Percentiles rank a stretch among this genome's conserved stretches.
phyloP scores from a whole-genome alignment of 768 basidiomycete species.

The Lenzites betulinus region DNA sequence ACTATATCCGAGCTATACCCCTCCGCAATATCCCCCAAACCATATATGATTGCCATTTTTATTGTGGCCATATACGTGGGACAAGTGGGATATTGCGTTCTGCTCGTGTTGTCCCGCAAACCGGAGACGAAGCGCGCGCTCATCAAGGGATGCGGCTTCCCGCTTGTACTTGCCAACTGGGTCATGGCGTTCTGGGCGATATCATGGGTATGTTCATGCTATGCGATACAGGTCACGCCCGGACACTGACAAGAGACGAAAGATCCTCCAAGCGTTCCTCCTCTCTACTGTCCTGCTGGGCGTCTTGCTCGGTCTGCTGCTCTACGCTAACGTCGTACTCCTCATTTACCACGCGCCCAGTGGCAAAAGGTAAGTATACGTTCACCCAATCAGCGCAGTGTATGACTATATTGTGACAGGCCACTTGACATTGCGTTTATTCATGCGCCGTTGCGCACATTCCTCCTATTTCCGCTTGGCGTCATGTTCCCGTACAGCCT shows the following conservation, averaged over 20 bases:
- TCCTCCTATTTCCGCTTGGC: slow-evolving; percentile 50
- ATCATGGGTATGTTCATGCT: slow-evolving; percentile 56
- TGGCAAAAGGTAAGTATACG: slow-evolving; percentile 33
- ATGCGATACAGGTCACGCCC: no score
- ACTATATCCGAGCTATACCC: slow-evolving; percentile 56
- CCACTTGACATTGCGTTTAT: slow-evolving; percentile 83
- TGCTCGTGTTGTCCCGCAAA: slow-evolving; percentile 70
- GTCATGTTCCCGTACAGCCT: slow-evolving; percentile 65
- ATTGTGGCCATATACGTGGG: slow-evolving; percentile 59
- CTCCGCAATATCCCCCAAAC: slow-evolving; percentile 71
- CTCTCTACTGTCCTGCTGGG: slow-evolving; percentile 73
- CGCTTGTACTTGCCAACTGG: slow-evolving; percentile 79
- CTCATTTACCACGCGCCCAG: slow-evolving; percentile 71
- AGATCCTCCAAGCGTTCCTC: slow-evolving; percentile 80
- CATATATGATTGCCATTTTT: slow-evolving; percentile 58
- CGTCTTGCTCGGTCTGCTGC: slow-evolving; percentile 64
- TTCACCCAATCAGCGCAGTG: no score
- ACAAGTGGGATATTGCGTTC: slow-evolving; percentile 81
- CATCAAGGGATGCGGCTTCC: slow-evolving; percentile 77
- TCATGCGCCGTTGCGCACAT: slow-evolving; percentile 83
- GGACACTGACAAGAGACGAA: background rate
- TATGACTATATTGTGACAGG: slow-evolving; percentile 23
- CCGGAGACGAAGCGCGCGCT: slow-evolving; percentile 80
- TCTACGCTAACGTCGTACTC: slow-evolving; percentile 80
- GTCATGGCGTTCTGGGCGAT: slow-evolving; percentile 80